phyloP scores from a whole-genome alignment of 768 basidiomycete genomes.

The Chiua virens region DNA sequence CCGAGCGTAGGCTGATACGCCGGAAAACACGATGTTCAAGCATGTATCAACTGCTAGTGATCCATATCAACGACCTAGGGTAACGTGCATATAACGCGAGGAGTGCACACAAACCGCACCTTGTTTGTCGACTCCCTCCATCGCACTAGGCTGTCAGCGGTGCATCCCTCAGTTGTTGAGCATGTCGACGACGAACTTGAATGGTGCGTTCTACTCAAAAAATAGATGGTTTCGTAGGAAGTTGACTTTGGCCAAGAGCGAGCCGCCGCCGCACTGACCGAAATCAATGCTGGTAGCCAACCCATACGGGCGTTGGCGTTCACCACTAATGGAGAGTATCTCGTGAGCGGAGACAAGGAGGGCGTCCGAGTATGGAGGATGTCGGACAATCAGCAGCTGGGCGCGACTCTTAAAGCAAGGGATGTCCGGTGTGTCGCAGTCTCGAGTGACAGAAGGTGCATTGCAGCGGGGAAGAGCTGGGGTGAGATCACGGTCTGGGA shows the following conservation, averaged over 20 bases:
- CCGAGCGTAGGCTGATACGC: no score
- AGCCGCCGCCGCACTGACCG: neutral
- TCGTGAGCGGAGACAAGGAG: conserved; percentile 14
- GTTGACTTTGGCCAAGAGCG: conserved; percentile 3
- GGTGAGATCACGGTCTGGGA: conserved; percentile 11
- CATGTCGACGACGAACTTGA: neutral
- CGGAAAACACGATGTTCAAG: no score
- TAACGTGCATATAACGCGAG: no score
- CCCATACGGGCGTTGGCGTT: conserved; percentile 6
- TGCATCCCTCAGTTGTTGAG: neutral
- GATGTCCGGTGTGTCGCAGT: conserved; percentile 10
- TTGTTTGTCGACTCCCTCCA: no score
- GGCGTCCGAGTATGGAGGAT: conserved; percentile 6
- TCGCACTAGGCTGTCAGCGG: neutral
- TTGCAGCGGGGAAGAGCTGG: conserved; percentile 11
- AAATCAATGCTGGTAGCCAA: neutral
- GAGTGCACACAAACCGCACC: no score
- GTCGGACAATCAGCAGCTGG: neutral
- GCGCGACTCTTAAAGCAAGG: neutral
- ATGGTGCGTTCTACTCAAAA: conserved; percentile 3
- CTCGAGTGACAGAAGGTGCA: conserved; percentile 2
- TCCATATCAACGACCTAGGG: no score
- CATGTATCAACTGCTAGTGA: no score
- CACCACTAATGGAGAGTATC: neutral
- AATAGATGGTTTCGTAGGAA: neutral